phyloP scores from a whole-genome alignment of 1,284 basidiomycete genomes.

The Pulveroboletus sp. region DNA sequence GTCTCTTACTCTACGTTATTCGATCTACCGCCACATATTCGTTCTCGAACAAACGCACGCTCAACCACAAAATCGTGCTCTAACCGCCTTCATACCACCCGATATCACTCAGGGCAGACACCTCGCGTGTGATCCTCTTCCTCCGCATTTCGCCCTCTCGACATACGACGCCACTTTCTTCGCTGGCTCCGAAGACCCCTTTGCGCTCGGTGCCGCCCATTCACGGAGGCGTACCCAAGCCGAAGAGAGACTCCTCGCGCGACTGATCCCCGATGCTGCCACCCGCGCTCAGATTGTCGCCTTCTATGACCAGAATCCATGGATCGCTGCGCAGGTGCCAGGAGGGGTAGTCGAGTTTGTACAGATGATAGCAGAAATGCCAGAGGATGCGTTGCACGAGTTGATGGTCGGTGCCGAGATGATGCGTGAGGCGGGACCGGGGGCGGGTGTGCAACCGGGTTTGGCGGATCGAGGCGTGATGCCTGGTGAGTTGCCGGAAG shows the following conservation, averaged over 20 bases:
- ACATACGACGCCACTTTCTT: conserved; percentile 76
- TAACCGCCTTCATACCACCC: conserved; percentile 73
- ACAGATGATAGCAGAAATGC: conserved; percentile 56
- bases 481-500: conserved; percentile 35
- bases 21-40: conserved; percentile 74
- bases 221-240: conserved; percentile 45
- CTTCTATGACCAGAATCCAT: conserved; percentile 18
- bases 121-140: conserved; percentile 80
- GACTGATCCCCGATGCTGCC: conserved; percentile 56
- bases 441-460: conserved; percentile 42
- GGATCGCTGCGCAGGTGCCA: conserved; percentile 58
- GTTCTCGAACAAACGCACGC: conserved; percentile 64
- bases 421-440: conserved; percentile 33
- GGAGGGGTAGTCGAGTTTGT: conserved; percentile 67
- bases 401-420: conserved; percentile 50
- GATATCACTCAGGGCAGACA: conserved; percentile 50
- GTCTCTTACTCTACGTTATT: conserved; percentile 45
- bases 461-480: conserved; percentile 42
- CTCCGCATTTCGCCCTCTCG: conserved; percentile 60
- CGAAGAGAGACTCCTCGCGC: conserved; percentile 53
- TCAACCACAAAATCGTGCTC: conserved; percentile 40
- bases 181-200: conserved; percentile 56
- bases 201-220: conserved; percentile 31
- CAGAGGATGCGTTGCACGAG: conserved; percentile 60
- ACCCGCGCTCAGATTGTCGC: conserved; percentile 58